Evolutionary conservation across 2,329 filamentous ascomycete species (phyloP).

Genomic region (Colletotrichum filicis): DNA sequence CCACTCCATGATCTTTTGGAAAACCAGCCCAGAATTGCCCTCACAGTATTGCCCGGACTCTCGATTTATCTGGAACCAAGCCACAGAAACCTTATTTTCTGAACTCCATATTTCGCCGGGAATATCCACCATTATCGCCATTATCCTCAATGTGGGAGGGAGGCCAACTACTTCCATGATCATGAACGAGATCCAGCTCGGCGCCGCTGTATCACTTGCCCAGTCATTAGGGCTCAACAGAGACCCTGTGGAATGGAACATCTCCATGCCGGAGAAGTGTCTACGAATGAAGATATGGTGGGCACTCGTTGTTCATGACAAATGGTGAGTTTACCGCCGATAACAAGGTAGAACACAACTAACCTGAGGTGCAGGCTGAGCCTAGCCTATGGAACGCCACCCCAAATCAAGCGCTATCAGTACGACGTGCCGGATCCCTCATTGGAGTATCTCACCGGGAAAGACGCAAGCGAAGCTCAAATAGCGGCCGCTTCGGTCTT

Average conservation of each 20-base stretch:
- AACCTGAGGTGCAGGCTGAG: constrained; percentile 52
- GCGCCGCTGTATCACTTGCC: constrained; percentile 61
- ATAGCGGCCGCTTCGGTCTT: constrained; percentile 30
- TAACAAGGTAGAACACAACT: neutral
- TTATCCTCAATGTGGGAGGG: constrained; percentile 68
- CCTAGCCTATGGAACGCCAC: constrained; percentile 63
- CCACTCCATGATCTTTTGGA: constrained; percentile 68
- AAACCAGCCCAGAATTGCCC: constrained; percentile 54
- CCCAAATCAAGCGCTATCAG: constrained; percentile 55
- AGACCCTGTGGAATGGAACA: constrained; percentile 62
- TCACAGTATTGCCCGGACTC: constrained; percentile 64
- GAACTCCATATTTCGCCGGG: constrained; percentile 69
- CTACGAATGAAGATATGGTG: constrained; percentile 67
- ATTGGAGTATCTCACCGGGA: constrained; percentile 43
- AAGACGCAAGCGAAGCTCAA: neutral
- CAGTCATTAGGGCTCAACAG: constrained; percentile 66
- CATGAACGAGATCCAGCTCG: constrained; percentile 64
- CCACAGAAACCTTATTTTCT: constrained; percentile 67
- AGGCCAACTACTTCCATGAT: constrained; percentile 70
- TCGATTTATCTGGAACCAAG: constrained; percentile 71
- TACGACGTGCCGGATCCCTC: constrained; percentile 60
- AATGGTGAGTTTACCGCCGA: constrained; percentile 53
- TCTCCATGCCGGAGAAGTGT: constrained; percentile 61
- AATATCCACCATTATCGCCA: constrained; percentile 67
- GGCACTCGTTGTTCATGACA: constrained; percentile 64